These are phyloP conservation scores for Creolimax fragrantissima DNA, from an alignment of 78 protist genomes.

Conservation along the genomic window DNA sequence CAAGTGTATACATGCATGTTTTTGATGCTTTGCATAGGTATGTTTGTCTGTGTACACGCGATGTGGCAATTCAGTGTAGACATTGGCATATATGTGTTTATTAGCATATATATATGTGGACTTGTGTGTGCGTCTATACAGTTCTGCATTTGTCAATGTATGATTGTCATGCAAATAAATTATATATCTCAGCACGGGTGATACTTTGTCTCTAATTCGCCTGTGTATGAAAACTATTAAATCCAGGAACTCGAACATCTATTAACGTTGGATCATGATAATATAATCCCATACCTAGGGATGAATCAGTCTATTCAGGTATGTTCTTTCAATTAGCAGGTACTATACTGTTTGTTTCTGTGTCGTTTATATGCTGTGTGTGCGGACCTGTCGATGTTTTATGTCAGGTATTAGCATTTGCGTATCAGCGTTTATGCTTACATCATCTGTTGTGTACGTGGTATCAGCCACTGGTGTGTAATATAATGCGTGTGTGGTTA, in stretches of 20 bases:
- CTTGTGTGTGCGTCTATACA: no score
- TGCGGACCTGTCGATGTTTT: no score
- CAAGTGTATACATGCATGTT: neutral
- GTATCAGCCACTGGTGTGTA: no score
- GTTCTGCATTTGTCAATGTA: no score
- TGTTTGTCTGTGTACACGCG: neutral
- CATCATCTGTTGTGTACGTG: no score
- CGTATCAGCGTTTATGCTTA: no score
- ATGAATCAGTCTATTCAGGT: neutral
- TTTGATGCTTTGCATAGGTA: neutral
- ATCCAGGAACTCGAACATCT: neutral
- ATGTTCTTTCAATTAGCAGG: no score
- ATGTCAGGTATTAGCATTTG: no score
- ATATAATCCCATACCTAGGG: neutral
- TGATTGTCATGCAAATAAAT: no score
- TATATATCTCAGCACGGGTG: neutral
- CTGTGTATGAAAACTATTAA: neutral
- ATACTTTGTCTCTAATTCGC: neutral
- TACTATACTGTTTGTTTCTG: no score
- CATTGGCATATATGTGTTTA: neutral
- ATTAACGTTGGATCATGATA: neutral
- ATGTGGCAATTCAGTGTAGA: neutral
- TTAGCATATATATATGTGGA: neutral
- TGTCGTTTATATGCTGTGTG: no score
- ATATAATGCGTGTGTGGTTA: no score